Evolutionary conservation across 2,329 filamentous ascomycete species (phyloP).

Genomic region (Huntiella bhutanensis): DNA sequence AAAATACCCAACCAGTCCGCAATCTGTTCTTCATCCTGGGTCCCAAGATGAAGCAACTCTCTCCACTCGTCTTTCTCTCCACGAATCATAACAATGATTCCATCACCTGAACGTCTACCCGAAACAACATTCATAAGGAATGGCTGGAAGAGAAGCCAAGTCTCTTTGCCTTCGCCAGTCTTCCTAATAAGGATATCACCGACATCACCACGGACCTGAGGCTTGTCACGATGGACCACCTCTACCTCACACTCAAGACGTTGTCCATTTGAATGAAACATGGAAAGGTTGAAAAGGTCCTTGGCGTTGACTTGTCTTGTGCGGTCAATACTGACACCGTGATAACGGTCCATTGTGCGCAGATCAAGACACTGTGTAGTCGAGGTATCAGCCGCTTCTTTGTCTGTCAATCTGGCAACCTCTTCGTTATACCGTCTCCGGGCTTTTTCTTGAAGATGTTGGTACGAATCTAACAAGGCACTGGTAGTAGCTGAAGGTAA

Average conservation of each 20-base stretch:
- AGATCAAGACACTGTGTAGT: constrained; percentile 62
- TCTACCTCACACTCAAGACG: constrained; percentile 78
- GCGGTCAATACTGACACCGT: constrained; percentile 53
- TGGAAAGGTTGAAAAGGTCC: constrained; percentile 71
- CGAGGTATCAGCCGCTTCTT: constrained; percentile 72
- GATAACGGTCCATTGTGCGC: constrained; percentile 52
- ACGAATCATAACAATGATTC: constrained; percentile 75
- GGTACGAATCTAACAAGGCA: constrained; percentile 34
- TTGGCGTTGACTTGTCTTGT: constrained; percentile 69
- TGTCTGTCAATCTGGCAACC: constrained; percentile 57
- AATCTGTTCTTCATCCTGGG: constrained; percentile 58
- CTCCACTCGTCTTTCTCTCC: constrained; percentile 54
- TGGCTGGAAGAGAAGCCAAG: constrained; percentile 82
- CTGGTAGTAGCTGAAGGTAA: constrained; percentile 27
- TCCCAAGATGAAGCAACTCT: constrained; percentile 60
- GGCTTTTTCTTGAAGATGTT: constrained; percentile 56
- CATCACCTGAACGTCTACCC: constrained; percentile 53
- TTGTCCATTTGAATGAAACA: constrained; percentile 79
- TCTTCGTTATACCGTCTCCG: constrained; percentile 45
- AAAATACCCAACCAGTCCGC: constrained; percentile 79
- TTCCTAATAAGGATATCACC: constrained; percentile 90
- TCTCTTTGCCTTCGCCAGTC: constrained; percentile 51
- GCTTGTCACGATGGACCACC: constrained; percentile 65
- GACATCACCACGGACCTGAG: constrained; percentile 41
- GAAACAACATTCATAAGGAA: constrained; percentile 57